Conservation (phyloP, 1,139 yeast species). For the Arxiozyma bovina region DNA sequence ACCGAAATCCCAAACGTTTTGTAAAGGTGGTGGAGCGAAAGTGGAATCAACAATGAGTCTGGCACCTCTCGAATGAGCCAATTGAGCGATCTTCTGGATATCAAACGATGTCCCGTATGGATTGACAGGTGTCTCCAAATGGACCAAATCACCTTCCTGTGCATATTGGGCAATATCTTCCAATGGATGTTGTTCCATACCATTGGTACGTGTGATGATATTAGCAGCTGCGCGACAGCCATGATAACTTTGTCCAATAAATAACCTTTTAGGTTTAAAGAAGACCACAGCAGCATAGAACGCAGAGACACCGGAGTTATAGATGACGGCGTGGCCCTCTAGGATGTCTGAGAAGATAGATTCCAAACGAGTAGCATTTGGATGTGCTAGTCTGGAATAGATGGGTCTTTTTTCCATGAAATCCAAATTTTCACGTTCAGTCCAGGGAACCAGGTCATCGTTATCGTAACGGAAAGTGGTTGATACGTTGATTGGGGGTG, state of each 20-base stretch:
- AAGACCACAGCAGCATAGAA: slow-evolving; percentile 67
- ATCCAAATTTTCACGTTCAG: slow-evolving; percentile 31
- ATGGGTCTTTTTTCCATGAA: slow-evolving; percentile 31
- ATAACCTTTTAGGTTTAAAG: slow-evolving; percentile 64
- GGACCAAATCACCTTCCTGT: slow-evolving; percentile 68
- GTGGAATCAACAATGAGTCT: slow-evolving; percentile 70
- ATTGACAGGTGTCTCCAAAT: slow-evolving; percentile 81
- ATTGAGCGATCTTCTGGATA: slow-evolving; percentile 50
- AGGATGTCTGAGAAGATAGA: slow-evolving; percentile 52
- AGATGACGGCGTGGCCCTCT: slow-evolving; percentile 51
- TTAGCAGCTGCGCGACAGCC: slow-evolving; percentile 69
- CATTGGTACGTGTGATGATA: slow-evolving; percentile 53
- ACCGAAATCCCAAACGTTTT: slow-evolving; percentile 68
- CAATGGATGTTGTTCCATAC: slow-evolving; percentile 45
- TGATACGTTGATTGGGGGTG: slow-evolving; percentile 73
- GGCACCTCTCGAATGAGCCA: slow-evolving; percentile 67
- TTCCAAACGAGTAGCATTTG: slow-evolving; percentile 62
- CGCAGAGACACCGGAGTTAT: slow-evolving; percentile 74
- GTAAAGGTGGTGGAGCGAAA: slow-evolving; percentile 90
- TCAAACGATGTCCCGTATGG: slow-evolving; percentile 71
- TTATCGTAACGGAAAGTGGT: slow-evolving; percentile 65
- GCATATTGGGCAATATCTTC: slow-evolving; percentile 42
- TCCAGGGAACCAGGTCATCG: slow-evolving; percentile 40
- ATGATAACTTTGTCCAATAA: slow-evolving; percentile 76
- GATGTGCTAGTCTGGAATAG: slow-evolving; percentile 70